phyloP scores from a whole-genome alignment of 306 rosid genomes.

The Hippophae rhamnoides region DNA sequence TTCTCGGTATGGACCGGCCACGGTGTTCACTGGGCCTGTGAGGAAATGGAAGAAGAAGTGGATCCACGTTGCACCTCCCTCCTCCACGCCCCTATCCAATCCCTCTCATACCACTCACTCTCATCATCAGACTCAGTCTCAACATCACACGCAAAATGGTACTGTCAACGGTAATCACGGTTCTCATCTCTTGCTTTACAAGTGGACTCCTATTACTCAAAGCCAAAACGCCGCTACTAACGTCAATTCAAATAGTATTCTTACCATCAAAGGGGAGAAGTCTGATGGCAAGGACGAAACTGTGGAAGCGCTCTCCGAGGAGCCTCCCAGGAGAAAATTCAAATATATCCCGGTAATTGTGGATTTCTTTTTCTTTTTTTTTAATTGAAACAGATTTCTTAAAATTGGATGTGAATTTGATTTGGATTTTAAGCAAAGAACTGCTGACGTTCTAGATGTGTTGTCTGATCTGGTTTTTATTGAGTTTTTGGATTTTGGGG shows the following conservation, averaged over 20 bases:
- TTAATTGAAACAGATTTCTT: background rate
- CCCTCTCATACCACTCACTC: constrained; percentile 22
- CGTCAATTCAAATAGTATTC: constrained; percentile 8
- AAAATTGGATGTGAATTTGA: background rate
- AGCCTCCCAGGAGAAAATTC: constrained; percentile 77
- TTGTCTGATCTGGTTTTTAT: too few species aligned
- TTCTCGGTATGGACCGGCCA: constrained; percentile 92
- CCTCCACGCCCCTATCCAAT: constrained; percentile 2
- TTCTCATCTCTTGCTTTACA: constrained; percentile 70
- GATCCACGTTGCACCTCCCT: constrained; percentile 74
- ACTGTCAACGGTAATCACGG: constrained; percentile 60
- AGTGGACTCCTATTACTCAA: constrained; percentile 85
- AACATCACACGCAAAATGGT: constrained; percentile 12
- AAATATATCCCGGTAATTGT: constrained; percentile 79
- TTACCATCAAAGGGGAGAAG: constrained; percentile 16
- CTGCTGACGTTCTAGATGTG: too few species aligned
- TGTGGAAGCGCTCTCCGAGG: constrained; percentile 26
- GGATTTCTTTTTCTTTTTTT: background rate
- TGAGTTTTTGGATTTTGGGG: background rate
- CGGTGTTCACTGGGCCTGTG: constrained; percentile 95
- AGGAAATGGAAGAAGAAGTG: constrained; percentile 99
- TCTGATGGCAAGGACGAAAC: constrained; percentile 11
- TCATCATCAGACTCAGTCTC: constrained; percentile 24
- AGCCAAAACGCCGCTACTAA: constrained; percentile 39
- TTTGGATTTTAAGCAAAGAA: too few species aligned